phyloP scores from a whole-genome alignment of 1,284 basidiomycete species.

The Rhodotorula sp. region DNA sequence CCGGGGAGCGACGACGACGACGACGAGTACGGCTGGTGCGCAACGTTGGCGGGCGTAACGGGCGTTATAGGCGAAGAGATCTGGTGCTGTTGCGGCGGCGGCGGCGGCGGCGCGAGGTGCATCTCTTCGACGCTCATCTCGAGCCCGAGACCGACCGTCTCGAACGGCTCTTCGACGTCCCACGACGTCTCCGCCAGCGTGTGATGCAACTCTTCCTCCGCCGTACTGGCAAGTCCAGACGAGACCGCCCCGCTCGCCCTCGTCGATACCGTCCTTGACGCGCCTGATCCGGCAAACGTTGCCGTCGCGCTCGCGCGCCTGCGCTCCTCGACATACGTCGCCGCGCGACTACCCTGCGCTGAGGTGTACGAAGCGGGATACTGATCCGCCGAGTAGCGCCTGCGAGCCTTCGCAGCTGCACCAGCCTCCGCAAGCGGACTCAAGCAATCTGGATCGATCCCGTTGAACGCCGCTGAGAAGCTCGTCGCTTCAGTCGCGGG shows the following conservation, averaged over 20 bases:
- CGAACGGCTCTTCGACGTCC: neutral
- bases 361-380: neutral
- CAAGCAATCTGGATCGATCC: too few species aligned
- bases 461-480: neutral
- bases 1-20: neutral
- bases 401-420: too few species aligned
- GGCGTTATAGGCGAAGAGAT: neutral
- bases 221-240: too few species aligned
- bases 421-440: too few species aligned
- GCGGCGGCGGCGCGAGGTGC: neutral
- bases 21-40: neutral
- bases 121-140: slow-evolving; percentile 16
- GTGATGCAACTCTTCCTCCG: neutral
- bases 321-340: neutral
- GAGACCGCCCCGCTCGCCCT: too few species aligned
- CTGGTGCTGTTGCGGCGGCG: neutral
- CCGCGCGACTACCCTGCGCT: neutral
- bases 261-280: too few species aligned
- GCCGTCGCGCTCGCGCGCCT: neutral
- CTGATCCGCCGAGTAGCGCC: neutral
- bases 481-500: neutral
- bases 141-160: slow-evolving; percentile 10
- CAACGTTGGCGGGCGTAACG: neutral
- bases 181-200: too few species aligned
- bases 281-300: neutral